Percentiles rank a stretch among this genome's conserved stretches.
Conservation (phyloP, 371 early-diverging fungal species). For the Mucor racemosus region DNA sequence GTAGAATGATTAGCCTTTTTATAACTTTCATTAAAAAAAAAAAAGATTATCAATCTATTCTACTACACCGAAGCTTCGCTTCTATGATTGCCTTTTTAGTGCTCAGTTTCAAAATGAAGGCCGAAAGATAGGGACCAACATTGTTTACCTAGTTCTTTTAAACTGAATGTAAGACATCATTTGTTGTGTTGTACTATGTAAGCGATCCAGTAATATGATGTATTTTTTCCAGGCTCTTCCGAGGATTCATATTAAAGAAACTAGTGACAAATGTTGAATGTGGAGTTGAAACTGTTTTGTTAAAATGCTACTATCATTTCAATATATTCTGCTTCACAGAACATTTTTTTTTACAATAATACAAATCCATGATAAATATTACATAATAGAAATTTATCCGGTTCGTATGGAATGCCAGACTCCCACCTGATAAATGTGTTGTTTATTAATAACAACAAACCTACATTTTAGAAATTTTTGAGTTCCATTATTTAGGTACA, state of each 20-base stretch:
- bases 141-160: neutral
- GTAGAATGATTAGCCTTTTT: conserved; percentile 4
- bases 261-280: neutral
- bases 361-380: no score
- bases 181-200: neutral
- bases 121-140: conserved; percentile 2
- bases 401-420: neutral
- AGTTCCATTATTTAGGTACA: no score
- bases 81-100: neutral
- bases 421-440: neutral
- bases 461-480: no score
- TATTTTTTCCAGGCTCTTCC: neutral
- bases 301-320: no score
- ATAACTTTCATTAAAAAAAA: neutral
- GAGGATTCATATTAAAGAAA: neutral
- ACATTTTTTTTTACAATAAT: no score
- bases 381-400: neutral
- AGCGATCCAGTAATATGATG: neutral
- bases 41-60: conserved; percentile 1
- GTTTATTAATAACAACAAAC: neutral
- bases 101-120: neutral
- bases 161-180: no score
- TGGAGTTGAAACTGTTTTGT: neutral
- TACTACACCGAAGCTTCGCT: neutral
- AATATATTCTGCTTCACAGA: no score